Evolutionary conservation across 441 rosid genomes (phyloP).

Genomic region (Euphorbia schlechtendalii): DNA sequence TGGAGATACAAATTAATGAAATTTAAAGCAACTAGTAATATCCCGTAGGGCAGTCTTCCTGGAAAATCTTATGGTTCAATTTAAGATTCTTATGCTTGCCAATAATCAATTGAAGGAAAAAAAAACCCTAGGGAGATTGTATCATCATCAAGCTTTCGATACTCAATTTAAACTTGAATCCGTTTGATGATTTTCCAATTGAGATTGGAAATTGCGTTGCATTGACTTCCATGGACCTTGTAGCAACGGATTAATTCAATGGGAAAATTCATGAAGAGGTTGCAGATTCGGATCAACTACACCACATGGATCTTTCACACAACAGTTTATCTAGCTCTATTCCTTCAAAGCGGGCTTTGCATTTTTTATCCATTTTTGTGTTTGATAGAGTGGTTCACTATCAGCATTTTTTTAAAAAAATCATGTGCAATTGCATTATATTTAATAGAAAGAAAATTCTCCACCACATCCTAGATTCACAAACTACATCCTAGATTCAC

Average conservation of each 20-base stretch:
- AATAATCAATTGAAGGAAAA: no score
- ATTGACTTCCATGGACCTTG: conserved; percentile 74
- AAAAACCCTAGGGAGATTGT: conserved; percentile 43
- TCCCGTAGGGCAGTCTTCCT: no score
- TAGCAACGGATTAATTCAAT: conserved; percentile 50
- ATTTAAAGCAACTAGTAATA: no score
- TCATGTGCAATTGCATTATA: no score
- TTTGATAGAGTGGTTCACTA: no score
- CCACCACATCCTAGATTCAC: no score
- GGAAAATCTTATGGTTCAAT: conserved; percentile 31
- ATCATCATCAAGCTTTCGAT: conserved; percentile 55
- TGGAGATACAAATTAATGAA: no score
- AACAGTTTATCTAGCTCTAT: conserved; percentile 67
- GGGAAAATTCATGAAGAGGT: conserved; percentile 61
- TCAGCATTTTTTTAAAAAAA: no score
- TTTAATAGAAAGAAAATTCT: no score
- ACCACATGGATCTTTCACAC: conserved; percentile 73
- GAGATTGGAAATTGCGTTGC: conserved; percentile 64
- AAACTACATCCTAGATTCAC: no score
- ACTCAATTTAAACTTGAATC: conserved; percentile 64
- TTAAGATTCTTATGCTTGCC: neutral
- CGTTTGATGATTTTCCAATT: conserved; percentile 55
- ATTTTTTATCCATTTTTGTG: no score
- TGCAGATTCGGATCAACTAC: conserved; percentile 56
- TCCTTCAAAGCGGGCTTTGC: no score